These are phyloP conservation scores for Scorias spongiosa DNA, from an alignment of 2,329 filamentous ascomycete genomes.

Conservation along the genomic window DNA sequence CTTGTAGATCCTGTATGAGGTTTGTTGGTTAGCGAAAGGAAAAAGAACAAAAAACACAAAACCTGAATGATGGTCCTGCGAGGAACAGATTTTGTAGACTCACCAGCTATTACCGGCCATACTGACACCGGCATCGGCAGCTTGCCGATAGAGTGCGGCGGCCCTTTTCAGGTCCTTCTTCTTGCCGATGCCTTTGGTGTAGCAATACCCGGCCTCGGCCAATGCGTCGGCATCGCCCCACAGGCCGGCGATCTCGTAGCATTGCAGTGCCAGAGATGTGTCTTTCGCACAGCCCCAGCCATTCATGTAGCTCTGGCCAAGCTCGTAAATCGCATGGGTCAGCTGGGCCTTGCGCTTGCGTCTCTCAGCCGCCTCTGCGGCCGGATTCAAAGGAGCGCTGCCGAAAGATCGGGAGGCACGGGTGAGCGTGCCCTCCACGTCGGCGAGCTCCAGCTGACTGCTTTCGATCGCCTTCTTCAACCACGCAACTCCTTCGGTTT, in stretches of 20 bases:
- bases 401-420: conserved; percentile 2
- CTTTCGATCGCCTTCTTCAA: conserved; percentile 78
- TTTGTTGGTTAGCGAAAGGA: conserved; percentile 1
- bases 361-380: conserved; percentile 50
- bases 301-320: conserved; percentile 94
- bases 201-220: conserved; percentile 90
- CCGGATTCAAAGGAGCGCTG: conserved; percentile 25
- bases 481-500: conserved; percentile 81
- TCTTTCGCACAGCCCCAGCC: conserved; percentile 96
- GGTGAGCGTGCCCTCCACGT: conserved; percentile 7
- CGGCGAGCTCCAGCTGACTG: conserved; percentile 26
- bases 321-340: conserved; percentile 86
- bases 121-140: conserved; percentile 84
- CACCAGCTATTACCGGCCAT: conserved; percentile 99
- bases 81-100: conserved; percentile 24
- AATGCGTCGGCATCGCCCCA: conserved; percentile 95
- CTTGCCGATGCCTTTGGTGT: conserved; percentile 80
- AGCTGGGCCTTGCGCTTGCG: conserved; percentile 86
- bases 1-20: conserved; percentile 70
- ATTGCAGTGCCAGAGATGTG: conserved; percentile 70
- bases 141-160: conserved; percentile 76
- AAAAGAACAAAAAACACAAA: neutral
- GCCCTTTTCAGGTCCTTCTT: conserved; percentile 95
- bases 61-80: conserved; percentile 1
- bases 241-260: conserved; percentile 87